These are phyloP conservation scores for Candida frijolesensis DNA, from an alignment of 1,139 yeast genomes.

Conservation along the genomic window DNA sequence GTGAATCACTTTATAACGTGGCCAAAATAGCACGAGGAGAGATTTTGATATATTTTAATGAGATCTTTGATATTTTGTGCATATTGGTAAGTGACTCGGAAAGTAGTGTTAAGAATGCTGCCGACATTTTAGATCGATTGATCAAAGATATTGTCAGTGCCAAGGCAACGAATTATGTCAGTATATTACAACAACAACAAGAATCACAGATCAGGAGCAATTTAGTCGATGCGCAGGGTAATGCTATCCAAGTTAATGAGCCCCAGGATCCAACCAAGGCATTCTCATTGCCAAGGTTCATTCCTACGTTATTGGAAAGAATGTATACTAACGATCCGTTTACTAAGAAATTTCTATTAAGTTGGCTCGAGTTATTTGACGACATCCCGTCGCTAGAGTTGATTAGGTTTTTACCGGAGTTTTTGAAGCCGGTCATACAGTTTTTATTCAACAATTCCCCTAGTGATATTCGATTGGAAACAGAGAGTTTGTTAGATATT, in stretches of 20 bases:
- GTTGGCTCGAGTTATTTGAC: conserved; percentile 90
- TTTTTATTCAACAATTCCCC: conserved; percentile 80
- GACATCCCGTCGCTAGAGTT: conserved; percentile 92
- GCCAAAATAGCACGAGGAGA: conserved; percentile 98
- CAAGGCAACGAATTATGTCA: conserved; percentile 86
- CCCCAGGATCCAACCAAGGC: conserved; percentile 70
- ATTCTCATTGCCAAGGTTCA: conserved; percentile 83
- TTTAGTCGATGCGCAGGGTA: conserved; percentile 51
- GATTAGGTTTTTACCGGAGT: conserved; percentile 84
- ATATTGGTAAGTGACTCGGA: conserved; percentile 91
- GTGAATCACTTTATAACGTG: conserved; percentile 93
- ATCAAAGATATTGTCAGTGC: conserved; percentile 96
- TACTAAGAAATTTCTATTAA: conserved; percentile 85
- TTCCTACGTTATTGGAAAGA: conserved; percentile 86
- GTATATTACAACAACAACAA: conserved; percentile 66
- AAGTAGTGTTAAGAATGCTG: conserved; percentile 91
- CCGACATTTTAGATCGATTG: conserved; percentile 86
- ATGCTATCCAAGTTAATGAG: conserved; percentile 62
- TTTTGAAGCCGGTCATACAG: conserved; percentile 80
- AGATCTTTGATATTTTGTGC: conserved; percentile 90
- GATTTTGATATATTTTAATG: conserved; percentile 86
- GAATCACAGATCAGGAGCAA: conserved; percentile 46
- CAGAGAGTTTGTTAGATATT: conserved; percentile 73
- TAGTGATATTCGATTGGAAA: conserved; percentile 84
- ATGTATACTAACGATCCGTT: conserved; percentile 92